Conservation (phyloP, 495 filamentous ascomycete species). For the Penicillium egyptiacum region DNA sequence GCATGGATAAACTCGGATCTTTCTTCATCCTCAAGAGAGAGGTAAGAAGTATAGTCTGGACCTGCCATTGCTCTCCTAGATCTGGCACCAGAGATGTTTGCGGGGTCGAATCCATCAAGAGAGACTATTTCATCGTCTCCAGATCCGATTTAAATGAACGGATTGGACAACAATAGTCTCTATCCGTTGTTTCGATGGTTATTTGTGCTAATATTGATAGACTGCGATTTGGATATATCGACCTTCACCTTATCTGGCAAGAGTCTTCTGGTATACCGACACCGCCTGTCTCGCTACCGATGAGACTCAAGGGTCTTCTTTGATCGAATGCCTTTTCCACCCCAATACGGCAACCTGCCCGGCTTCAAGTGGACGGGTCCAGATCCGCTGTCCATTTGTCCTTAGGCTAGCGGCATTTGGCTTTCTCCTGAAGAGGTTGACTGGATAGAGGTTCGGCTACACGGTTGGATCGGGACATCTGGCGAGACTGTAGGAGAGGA, state of each 20-base stretch:
- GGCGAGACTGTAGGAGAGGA: not conserved
- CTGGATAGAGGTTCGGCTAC: not conserved
- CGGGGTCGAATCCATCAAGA: too few relatives aligned
- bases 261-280: conserved; percentile 13
- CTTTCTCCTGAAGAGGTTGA: not conserved
- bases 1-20: too few relatives aligned
- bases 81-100: too few relatives aligned
- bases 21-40: too few relatives aligned
- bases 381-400: conserved; percentile 5
- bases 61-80: too few relatives aligned
- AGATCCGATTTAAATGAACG: too few relatives aligned
- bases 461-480: not conserved
- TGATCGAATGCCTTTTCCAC: conserved; percentile 11
- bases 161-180: not conserved
- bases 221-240: too few relatives aligned
- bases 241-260: conserved; percentile 6
- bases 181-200: too few relatives aligned
- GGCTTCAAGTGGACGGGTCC: not conserved
- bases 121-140: too few relatives aligned
- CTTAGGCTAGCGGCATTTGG: conserved; percentile 2
- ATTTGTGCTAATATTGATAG: too few relatives aligned
- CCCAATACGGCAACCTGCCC: not conserved
- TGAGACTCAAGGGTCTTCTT: not conserved
- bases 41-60: too few relatives aligned
- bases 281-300: conserved; percentile 11